These are phyloP conservation scores for Mortierella polycephala DNA, from an alignment of 371 early-diverging fungal species.

Conservation along the genomic window DNA sequence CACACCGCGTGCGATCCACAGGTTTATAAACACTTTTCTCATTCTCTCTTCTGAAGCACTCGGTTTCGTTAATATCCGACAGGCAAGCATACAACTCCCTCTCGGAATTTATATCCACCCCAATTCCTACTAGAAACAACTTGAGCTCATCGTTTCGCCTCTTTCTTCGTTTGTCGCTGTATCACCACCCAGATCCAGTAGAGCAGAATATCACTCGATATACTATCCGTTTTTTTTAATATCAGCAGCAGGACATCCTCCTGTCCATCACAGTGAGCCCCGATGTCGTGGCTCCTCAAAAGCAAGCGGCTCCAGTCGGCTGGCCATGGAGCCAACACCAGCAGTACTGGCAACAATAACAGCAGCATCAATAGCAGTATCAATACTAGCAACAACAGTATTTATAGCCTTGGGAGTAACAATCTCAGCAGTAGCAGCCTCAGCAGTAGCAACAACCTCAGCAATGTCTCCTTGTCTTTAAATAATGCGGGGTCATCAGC, in stretches of 20 bases:
- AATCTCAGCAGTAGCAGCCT: slow-evolving; percentile 27
- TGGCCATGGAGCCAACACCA: slow-evolving; percentile 28
- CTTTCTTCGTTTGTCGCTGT: slow-evolving; percentile 3
- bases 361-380: slow-evolving; percentile 14
- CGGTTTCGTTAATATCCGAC: too few species aligned
- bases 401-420: slow-evolving; percentile 43
- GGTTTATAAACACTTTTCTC: too few species aligned
- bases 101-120: too few species aligned
- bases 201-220: background rate
- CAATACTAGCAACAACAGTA: slow-evolving; percentile 19
- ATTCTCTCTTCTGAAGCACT: too few species aligned
- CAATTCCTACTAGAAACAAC: too few species aligned
- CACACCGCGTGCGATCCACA: too few species aligned
- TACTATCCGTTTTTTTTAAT: slow-evolving; percentile 1
- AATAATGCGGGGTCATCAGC: slow-evolving; percentile 18
- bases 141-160: background rate
- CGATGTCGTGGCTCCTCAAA: slow-evolving; percentile 56
- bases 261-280: slow-evolving; percentile 16
- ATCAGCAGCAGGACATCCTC: background rate
- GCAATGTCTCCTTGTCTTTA: slow-evolving; percentile 28
- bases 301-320: slow-evolving; percentile 55
- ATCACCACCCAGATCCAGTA: background rate
- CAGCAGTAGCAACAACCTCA: slow-evolving; percentile 36
- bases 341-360: slow-evolving; percentile 1
- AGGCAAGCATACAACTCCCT: too few species aligned